Percentiles rank a stretch among this genome's conserved stretches.
phyloP scores from a whole-genome alignment of 2,329 filamentous ascomycete species.

The Hymenoscyphus occultus region DNA sequence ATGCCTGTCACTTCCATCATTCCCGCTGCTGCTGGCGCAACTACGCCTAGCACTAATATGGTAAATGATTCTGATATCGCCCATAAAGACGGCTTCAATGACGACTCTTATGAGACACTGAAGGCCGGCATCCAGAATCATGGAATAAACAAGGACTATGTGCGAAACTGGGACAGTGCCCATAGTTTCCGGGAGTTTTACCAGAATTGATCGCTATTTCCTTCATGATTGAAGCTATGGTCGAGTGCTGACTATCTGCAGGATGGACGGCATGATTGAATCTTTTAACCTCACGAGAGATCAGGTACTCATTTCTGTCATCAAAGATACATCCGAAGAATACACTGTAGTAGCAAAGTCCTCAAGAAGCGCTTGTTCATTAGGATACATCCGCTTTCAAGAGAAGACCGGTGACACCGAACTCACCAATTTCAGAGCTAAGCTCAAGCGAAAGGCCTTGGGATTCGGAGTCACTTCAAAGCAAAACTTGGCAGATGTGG shows the following conservation, averaged over 20 bases:
- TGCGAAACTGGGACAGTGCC: constrained; percentile 7
- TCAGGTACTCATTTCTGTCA: constrained; percentile 7
- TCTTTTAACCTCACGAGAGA: constrained; percentile 5
- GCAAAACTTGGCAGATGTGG: constrained; percentile 9
- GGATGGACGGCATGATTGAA: constrained; percentile 23
- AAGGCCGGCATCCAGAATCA: constrained; percentile 11
- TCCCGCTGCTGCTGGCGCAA: too few species aligned
- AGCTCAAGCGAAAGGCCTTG: constrained; percentile 18
- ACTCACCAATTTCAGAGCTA: constrained; percentile 30
- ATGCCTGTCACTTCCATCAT: too few species aligned
- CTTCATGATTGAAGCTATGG: neutral
- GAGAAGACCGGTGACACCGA: constrained; percentile 25
- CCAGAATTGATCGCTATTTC: constrained; percentile 23
- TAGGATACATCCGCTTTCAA: constrained; percentile 25
- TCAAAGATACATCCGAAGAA: constrained; percentile 2
- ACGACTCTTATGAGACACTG: constrained; percentile 12
- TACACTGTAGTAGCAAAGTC: constrained; percentile 15
- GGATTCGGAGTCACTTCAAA: constrained; percentile 24
- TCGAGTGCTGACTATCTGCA: neutral
- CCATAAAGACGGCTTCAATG: constrained; percentile 22
- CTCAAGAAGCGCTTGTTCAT: constrained; percentile 4
- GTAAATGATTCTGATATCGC: neutral
- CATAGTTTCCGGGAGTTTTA: constrained; percentile 24
- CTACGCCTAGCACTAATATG: too few species aligned
- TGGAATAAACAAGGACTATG: constrained; percentile 14